Evolutionary conservation across 768 basidiomycete species (phyloP).

Genomic region (Hygrophoropsis aurantiaca): DNA sequence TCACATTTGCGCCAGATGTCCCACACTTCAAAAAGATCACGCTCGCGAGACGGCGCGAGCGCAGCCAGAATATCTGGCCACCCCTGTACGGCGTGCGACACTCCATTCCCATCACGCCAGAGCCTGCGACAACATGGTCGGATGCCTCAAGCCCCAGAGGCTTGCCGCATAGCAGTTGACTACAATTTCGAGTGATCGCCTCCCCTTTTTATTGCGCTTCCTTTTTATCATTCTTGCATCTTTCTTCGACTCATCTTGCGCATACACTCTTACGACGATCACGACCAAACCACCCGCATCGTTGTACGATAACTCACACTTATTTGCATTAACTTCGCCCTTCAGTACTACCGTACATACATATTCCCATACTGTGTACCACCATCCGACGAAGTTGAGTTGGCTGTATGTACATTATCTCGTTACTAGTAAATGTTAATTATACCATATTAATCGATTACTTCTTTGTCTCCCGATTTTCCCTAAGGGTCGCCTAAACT

Average conservation of each 20-base stretch:
- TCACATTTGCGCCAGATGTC: constrained; percentile 39
- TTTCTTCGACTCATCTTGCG: not conserved
- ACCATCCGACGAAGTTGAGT: constrained; percentile 12
- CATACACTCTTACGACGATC: constrained; percentile 12
- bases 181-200: constrained; percentile 61
- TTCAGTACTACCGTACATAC: constrained; percentile 25
- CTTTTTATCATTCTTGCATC: not conserved
- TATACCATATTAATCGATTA: constrained; percentile 34
- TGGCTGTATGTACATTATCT: constrained; percentile 26
- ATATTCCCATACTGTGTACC: constrained; percentile 17
- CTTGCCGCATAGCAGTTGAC: constrained; percentile 71
- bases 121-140: constrained; percentile 62
- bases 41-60: constrained; percentile 39
- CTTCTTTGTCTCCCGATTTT: not conserved
- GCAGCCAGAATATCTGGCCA: constrained; percentile 45
- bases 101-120: constrained; percentile 59
- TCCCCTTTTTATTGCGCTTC: not conserved
- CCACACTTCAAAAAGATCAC: constrained; percentile 58
- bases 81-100: constrained; percentile 76
- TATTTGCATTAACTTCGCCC: constrained; percentile 22
- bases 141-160: constrained; percentile 55
- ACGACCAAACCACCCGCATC: constrained; percentile 19
- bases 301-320: constrained; percentile 29
- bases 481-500: constrained; percentile 5
- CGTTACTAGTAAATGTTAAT: constrained; percentile 26